These are phyloP conservation scores for Eucalyptus coolabah DNA, from an alignment of 345 rosid genomes.

Conservation along the genomic window DNA sequence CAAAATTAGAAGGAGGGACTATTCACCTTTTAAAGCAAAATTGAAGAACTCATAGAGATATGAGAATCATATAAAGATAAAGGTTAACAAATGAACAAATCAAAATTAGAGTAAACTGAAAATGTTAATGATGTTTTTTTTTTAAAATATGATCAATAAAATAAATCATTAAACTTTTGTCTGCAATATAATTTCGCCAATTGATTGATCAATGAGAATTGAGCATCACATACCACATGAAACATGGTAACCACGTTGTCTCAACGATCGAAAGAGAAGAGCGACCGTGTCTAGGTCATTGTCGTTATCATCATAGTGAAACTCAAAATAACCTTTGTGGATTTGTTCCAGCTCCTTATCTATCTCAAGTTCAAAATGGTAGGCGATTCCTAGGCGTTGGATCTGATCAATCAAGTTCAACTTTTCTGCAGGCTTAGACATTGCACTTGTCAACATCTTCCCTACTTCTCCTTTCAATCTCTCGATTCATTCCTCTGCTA, in stretches of 20 bases:
- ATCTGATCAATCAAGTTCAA: conserved; percentile 10
- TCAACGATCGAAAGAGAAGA: conserved; percentile 10
- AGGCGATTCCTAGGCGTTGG: conserved; percentile 9
- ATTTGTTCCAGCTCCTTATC: background rate
- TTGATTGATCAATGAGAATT: background rate
- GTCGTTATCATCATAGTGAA: background rate
- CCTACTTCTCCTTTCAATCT: background rate
- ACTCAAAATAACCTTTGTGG: too few relatives aligned
- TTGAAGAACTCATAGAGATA: too few relatives aligned
- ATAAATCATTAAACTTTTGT: background rate
- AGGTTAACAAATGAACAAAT: too few relatives aligned
- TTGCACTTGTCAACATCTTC: background rate
- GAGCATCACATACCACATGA: background rate
- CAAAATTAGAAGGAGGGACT: too few relatives aligned
- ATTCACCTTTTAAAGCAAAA: background rate
- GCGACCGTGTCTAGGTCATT: background rate
- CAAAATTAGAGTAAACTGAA: background rate
- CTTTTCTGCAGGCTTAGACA: background rate
- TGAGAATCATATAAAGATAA: too few relatives aligned
- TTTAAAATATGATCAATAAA: background rate
- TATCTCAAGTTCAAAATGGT: conserved; percentile 7
- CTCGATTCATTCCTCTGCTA: too few relatives aligned
- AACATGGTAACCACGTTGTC: conserved; percentile 4
- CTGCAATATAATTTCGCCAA: background rate
- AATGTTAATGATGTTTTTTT: background rate